phyloP scores from a whole-genome alignment of 345 rosid species.

The Angophora floribunda region DNA sequence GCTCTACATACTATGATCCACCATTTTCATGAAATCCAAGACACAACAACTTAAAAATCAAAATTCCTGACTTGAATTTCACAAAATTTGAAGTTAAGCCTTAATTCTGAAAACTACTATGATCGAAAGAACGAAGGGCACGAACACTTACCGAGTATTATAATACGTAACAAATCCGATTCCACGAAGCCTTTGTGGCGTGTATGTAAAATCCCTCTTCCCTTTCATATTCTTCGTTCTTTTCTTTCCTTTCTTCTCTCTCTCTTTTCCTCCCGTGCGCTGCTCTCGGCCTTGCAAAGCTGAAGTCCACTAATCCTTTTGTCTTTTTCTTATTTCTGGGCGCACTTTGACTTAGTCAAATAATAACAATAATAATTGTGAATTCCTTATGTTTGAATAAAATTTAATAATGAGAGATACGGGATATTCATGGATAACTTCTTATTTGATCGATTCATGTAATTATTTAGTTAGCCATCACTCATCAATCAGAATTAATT shows the following conservation, averaged over 20 bases:
- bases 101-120: no score
- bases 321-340: background rate
- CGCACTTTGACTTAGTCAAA: background rate
- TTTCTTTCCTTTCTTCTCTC: no score
- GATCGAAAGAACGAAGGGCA: no score
- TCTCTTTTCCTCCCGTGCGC: background rate
- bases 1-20: background rate
- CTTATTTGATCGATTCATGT: background rate
- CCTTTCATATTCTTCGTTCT: background rate
- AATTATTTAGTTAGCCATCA: conserved; percentile 16
- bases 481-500: conserved; percentile 2
- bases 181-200: background rate
- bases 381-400: background rate
- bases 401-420: background rate
- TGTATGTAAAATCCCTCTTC: background rate
- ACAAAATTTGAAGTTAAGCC: background rate
- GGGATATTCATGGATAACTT: background rate
- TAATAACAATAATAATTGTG: background rate
- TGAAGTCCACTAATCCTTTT: background rate
- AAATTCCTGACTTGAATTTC: no score
- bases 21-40: background rate
- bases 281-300: background rate
- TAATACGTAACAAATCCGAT: no score
- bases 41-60: background rate
- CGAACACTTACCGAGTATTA: no score